phyloP scores from a whole-genome alignment of 2,329 filamentous ascomycete species.

The Diaporthe helianthi region DNA sequence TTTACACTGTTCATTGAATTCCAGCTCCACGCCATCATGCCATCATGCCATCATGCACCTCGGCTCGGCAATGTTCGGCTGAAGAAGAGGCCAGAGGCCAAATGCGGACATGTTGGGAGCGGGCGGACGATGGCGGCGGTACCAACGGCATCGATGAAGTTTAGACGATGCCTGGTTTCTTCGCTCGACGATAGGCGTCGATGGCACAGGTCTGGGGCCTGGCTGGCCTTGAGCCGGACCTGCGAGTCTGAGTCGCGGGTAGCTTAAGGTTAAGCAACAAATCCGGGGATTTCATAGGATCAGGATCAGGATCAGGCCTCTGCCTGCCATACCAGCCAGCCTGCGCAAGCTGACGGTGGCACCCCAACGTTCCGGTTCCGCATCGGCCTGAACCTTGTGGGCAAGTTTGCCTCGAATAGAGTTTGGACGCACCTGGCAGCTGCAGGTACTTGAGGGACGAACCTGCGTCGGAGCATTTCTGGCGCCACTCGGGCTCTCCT shows the following conservation, averaged over 20 bases:
- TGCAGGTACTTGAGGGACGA: conserved; percentile 29
- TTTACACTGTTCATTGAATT: not conserved
- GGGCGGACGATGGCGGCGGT: conserved; percentile 4
- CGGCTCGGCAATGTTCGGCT: conserved; percentile 25
- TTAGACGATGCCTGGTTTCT: conserved; percentile 9
- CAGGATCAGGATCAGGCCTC: conserved; percentile 11
- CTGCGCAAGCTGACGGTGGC: not conserved
- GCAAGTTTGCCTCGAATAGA: conserved; percentile 22
- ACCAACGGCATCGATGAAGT: not conserved
- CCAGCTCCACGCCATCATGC: conserved; percentile 14
- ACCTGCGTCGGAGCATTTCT: conserved; percentile 32
- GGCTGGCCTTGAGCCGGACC: not conserved
- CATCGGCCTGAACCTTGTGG: conserved; percentile 30
- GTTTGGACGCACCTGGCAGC: conserved; percentile 26
- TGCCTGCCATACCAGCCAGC: too few relatives aligned
- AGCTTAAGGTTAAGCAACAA: conserved; percentile 15
- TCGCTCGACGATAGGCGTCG: not conserved
- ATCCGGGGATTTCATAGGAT: conserved; percentile 21
- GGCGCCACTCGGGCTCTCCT: conserved; percentile 15
- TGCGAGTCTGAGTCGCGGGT: conserved; percentile 19
- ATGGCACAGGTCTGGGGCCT: conserved; percentile 3
- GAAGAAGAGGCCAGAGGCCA: conserved; percentile 7
- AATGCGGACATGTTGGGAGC: not conserved
- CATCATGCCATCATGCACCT: conserved; percentile 18
- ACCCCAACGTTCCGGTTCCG: conserved; percentile 19